Percentiles rank a stretch among this genome's conserved stretches.
phyloP scores from a whole-genome alignment of 208 protist genomes.

The Phytomonas francai region DNA sequence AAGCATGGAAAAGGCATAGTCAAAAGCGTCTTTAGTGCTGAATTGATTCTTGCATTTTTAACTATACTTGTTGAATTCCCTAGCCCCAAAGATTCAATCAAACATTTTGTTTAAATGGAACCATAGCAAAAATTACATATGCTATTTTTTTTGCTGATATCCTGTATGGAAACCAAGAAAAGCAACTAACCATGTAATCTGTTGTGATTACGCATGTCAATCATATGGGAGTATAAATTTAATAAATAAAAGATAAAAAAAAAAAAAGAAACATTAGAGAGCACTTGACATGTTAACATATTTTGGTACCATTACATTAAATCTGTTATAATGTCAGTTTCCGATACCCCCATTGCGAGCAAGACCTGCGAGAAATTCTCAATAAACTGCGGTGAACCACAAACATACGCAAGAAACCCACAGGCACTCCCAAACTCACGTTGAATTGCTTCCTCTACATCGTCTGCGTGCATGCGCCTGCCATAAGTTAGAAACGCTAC shows the following conservation, averaged over 20 bases:
- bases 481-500: constrained; percentile 23
- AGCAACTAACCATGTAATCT: background rate
- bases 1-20: background rate
- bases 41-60: background rate
- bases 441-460: constrained; percentile 27
- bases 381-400: constrained; percentile 55
- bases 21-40: background rate
- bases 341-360: constrained; percentile 36
- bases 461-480: constrained; percentile 18
- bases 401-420: constrained; percentile 55
- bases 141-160: background rate
- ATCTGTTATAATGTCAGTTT: constrained; percentile 56
- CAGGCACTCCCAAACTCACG: constrained; percentile 26
- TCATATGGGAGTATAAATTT: constrained; percentile 7
- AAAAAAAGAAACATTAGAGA: constrained; percentile 1
- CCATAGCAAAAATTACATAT: constrained; percentile 1
- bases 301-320: constrained; percentile 17
- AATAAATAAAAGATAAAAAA: background rate
- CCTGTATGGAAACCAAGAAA: background rate
- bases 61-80: background rate
- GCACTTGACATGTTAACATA: background rate
- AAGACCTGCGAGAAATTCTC: constrained; percentile 27
- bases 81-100: background rate
- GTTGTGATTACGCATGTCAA: background rate
- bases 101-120: background rate